A percentile compares a stretch with the other conserved stretches of the same genome.
These are phyloP conservation scores for Kuraishia hungarica DNA, from an alignment of 805 yeast genomes.

Conservation along the genomic window DNA sequence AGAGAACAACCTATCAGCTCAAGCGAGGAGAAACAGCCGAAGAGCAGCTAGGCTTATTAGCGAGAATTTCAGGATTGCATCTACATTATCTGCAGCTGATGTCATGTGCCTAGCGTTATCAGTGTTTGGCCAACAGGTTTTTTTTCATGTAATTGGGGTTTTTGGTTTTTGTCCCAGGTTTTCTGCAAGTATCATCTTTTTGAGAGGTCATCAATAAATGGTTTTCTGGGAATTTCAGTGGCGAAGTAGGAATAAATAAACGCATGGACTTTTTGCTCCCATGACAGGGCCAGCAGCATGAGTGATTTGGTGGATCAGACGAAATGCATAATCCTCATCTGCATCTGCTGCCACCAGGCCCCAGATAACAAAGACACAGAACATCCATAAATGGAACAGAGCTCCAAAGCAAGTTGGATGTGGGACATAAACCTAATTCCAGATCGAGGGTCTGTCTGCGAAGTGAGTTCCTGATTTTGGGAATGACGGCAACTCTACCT, in stretches of 20 bases:
- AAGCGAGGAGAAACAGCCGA: neutral
- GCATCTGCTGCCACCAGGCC: neutral
- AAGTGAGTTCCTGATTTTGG: neutral
- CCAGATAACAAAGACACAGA: neutral
- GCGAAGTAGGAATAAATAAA: too few species aligned
- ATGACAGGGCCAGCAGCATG: too few species aligned
- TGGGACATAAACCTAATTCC: neutral
- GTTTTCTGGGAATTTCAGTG: neutral
- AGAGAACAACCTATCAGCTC: neutral
- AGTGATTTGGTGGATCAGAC: too few species aligned
- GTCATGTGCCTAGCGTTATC: neutral
- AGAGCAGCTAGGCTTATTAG: neutral
- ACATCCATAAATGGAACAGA: too few species aligned
- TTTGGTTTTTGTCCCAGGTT: neutral
- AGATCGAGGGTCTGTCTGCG: too few species aligned
- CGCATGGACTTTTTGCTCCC: too few species aligned
- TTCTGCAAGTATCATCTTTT: too few species aligned
- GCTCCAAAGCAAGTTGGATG: neutral
- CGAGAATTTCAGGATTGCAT: too few species aligned
- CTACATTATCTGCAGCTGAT: neutral
- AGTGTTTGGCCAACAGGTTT: neutral
- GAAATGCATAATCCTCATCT: too few species aligned
- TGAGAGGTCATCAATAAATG: neutral
- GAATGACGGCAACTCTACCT: neutral
- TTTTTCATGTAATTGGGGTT: neutral